Base-by-base conservation (phyloP, 345 rosid genomes). In the Salix caprea region DNA sequence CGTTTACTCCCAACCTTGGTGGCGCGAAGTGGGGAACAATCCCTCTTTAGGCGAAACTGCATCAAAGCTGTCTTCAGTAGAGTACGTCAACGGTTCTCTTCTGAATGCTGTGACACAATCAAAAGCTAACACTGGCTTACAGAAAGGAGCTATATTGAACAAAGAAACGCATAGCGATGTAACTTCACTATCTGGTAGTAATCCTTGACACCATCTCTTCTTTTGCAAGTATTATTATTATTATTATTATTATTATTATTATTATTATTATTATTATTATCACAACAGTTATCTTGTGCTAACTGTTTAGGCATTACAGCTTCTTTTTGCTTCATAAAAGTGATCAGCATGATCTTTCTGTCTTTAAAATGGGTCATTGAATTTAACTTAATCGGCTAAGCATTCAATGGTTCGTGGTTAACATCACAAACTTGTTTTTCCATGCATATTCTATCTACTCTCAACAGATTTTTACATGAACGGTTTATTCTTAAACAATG, bases 1-100 rank as follows among this genome's bases (percentile, higher is more conserved):
- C 32, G 23, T 72, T 46, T 82, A 77, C 73, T 64, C 78, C 26
- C 87, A 87, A 61, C 90, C 89, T 40, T 87, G 90, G 92, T 89
- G 92, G 92, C 82, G 71, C 50, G 88, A 81, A 74, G 76, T 72
- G 30, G 85, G 83, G 75, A 50, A 75, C 58, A 75, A 72, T 56
- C 69, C 78, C 18, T 74, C 82, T 67, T 69, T 77, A 4, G 79
- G 69, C 71, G 88, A 83, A 81, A 67, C 72, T 64, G 64, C 84
- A 71, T 48, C 79, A 18, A 78, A 81, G 67, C 69, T 71, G 34
- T 61, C 87, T 66, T 67, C 83, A 71, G 19, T 34, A 28, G 83
- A 74, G 42, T 70, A 73, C 61, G n/a, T 34, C 11, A 77, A 81
- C 68, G 83, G 84, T 76, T 79, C 84, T 66, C 23, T 54, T 6